Conservation (phyloP, 768 basidiomycete genomes). For the Cystobasidium ongulense region DNA sequence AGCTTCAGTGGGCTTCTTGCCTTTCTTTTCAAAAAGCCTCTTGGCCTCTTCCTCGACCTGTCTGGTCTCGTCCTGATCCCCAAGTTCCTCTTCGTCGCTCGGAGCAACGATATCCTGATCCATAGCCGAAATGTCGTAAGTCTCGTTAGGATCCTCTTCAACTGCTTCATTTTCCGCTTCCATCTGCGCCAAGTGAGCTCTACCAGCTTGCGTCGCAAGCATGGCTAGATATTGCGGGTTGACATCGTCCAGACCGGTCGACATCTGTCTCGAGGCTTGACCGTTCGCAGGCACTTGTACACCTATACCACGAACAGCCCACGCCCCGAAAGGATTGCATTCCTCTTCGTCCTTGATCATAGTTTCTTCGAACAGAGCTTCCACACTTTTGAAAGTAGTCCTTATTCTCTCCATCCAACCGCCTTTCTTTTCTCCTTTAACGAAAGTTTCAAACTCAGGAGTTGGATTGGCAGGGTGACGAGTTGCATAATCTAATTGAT, state of each 20-base stretch:
- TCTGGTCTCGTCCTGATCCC: constrained; percentile 11
- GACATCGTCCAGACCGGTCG: constrained; percentile 21
- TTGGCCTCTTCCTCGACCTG: constrained; percentile 7
- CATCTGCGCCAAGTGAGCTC: not conserved
- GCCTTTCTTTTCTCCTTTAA: constrained; percentile 19
- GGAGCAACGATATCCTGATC: constrained; percentile 7
- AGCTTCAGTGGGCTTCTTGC: not conserved
- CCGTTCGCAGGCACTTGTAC: not conserved
- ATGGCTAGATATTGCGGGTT: constrained; percentile 26
- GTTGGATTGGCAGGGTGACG: constrained; percentile 40
- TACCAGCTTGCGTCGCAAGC: constrained; percentile 3
- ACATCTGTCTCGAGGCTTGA: constrained; percentile 26
- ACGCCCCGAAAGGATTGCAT: constrained; percentile 37
- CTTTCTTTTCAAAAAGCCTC: not conserved
- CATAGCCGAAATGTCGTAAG: constrained; percentile 38
- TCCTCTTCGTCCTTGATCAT: constrained; percentile 35
- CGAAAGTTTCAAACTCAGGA: constrained; percentile 38
- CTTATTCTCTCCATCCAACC: constrained; percentile 67
- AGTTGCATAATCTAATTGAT: constrained; percentile 44
- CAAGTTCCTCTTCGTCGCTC: constrained; percentile 15
- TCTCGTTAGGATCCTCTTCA: constrained; percentile 47
- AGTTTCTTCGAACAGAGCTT: constrained; percentile 44
- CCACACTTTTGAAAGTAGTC: constrained; percentile 82
- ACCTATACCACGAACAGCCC: constrained; percentile 39
- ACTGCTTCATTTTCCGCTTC: constrained; percentile 44